Evolutionary conservation across 176 grass and related monocot genomes (phyloP), one percentile per base, ranked within the genome.

Genomic region (Puccinellia tenuiflora): DNA sequence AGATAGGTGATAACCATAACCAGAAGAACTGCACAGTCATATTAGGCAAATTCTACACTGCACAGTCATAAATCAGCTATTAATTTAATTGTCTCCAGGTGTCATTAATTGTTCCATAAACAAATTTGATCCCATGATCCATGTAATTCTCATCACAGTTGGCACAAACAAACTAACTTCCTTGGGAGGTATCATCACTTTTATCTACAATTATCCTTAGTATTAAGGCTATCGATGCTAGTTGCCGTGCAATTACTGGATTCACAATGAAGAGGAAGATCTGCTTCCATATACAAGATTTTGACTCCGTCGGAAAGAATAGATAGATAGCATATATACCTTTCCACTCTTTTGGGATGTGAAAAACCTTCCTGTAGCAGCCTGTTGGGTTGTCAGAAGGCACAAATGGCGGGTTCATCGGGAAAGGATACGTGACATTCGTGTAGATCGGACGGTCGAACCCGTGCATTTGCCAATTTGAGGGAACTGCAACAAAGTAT

Each of bases 401-500:
- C 82, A 98, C 96, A 85, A 91, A 91, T 62, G 96, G 92, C 37
- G 90, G 96, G 55, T 98, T 88, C 85, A 98, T 55, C 15, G 85
- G 91, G 85, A 98, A 95, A 59, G 96, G 96, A 33, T 98, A 98
- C 4, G 53, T 76, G 29, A 79, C 6, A 81, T 98, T 98, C 60
- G 96, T 95, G 82, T 95, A 95, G 79, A 95, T 95, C 11, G 92
- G 96, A 10, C 79, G 66, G 69, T 98, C 96, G 88, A 90, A 98
- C 47, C 92, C 92, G 67, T 98, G 96, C 92, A 93, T 95, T 82
- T 95, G 96, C 93, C 96, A 98, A 65, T 95, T 98, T 1, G 96
- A 98, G 29, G 96, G 96, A 87, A 98, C 91, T 98, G 93, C 48
- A 80, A 63, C 34, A 30, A 77, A 80, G 47, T 70, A 26, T 18